Base-by-base conservation (phyloP, 2,329 filamentous ascomycete genomes). In the Leptoxyphium fumago region DNA sequence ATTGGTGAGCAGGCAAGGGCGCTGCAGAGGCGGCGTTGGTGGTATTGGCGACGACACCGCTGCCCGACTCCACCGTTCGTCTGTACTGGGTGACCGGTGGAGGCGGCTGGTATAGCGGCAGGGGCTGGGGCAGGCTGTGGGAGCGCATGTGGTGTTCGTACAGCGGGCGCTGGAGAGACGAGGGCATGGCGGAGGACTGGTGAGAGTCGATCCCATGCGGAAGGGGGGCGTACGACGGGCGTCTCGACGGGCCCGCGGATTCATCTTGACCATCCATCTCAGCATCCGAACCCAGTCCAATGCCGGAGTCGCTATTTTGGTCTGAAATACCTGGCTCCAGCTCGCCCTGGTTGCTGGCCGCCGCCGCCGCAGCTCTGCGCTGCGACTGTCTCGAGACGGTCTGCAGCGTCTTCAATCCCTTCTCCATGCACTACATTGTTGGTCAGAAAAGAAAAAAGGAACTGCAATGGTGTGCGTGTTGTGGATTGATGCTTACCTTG, bases 401-500 rank as follows among this genome's bases (percentile, higher is more conserved):
- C 59, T 82, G 79, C 46, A 91, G 73, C 62, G 84, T 87, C 66
- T 87, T 89, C 54, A 89, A 69, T 30, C 85, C 84, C 57, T 82
- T 83, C 60, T 82, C 79, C 78, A 91, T 84, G 65, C 82, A 86
- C 84, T 89, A 51, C 40, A 14, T 39, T 10, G 15, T 26, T 26
- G 21, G 21, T 26, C 21, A 26, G 21, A 26, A 26, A 26, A 26
- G 7, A 26, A 26, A 26, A 26, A 26, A 26, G n/a, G n/a, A n/a
- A n/a, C n/a, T n/a, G n/a, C n/a, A n/a, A n/a, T n/a, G n/a, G 10
- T 41, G 14, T 21, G 11, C 75, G 30, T 79, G 28, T 13, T 34
- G 10, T 18, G 11, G 9, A 3, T 29, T 21, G 17, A 72, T 8
- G 76, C 77, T 52, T 69, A 84, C 86, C 80, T 91, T 74, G 75